These are phyloP conservation scores for Cryptococcus depauperatus DNA, from an alignment of 1,284 basidiomycete genomes.

Conservation along the genomic window DNA sequence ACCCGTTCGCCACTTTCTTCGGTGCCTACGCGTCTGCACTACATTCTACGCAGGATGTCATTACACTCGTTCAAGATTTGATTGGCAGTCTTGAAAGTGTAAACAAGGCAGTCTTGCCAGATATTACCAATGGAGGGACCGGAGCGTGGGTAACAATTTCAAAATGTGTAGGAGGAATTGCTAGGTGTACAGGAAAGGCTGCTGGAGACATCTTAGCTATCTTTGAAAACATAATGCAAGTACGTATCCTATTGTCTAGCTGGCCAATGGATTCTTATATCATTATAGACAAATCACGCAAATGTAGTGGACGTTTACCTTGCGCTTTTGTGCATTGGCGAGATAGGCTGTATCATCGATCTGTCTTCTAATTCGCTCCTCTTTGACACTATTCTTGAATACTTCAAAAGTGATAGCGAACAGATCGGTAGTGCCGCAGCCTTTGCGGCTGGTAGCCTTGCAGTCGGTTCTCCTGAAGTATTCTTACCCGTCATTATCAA, in stretches of 20 bases:
- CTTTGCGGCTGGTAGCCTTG: conserved; percentile 91
- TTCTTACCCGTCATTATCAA: conserved; percentile 81
- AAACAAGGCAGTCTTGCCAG: conserved; percentile 25
- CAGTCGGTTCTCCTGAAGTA: conserved; percentile 76
- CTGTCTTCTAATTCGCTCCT: conserved; percentile 68
- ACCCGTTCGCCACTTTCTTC: conserved; percentile 74
- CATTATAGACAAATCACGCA: conserved; percentile 33
- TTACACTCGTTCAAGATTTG: conserved; percentile 72
- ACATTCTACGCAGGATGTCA: conserved; percentile 64
- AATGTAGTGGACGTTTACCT: conserved; percentile 62
- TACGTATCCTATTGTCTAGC: conserved; percentile 63
- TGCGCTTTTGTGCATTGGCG: conserved; percentile 78
- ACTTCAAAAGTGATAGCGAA: conserved; percentile 69
- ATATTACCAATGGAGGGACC: conserved; percentile 39
- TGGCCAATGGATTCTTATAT: too few species aligned
- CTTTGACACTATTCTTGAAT: conserved; percentile 63
- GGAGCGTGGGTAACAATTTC: conserved; percentile 58
- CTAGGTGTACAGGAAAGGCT: conserved; percentile 58
- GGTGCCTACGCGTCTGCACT: conserved; percentile 55
- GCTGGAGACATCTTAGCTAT: conserved; percentile 71
- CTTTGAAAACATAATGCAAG: conserved; percentile 70
- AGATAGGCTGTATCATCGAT: conserved; percentile 81
- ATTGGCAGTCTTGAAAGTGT: conserved; percentile 19
- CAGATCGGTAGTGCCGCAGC: conserved; percentile 80
- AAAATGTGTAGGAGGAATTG: conserved; percentile 71